Evolutionary conservation across 139 green algal genomes (phyloP), one percentile per base, ranked within the genome.

Genomic region (Micractinium conductrix): DNA sequence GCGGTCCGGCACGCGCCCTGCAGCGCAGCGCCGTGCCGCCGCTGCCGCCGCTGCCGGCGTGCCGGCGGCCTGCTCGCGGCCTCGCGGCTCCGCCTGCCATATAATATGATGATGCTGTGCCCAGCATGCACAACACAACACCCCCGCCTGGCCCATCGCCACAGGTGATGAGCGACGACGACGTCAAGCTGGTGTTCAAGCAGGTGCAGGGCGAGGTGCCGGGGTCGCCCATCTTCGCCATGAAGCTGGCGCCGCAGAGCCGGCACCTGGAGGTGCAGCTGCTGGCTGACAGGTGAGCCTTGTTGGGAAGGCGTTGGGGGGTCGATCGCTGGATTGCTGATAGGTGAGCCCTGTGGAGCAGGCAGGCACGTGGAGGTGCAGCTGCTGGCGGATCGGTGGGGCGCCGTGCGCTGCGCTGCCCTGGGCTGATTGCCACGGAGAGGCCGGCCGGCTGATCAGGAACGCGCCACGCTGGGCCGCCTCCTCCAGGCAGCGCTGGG

Each of bases 201-300:
- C 88, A 92, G 83, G 94, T 98, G 53, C 93, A 97, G 84, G 97
- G 95, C 17, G 97, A 99, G 90, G 97, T 99, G 79, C 97, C 97
- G 2, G 97, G 97, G 21, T 97, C 91, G 22, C 97, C 97, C 62
- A 94, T 99, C 82, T 99, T 99, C 83, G 93, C 96, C 55, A 99
- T 99, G 97, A 98, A 99, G 91, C 93, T 99, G 50, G 95, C 95
- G 16, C 93, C 94, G 2, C 79, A 88, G 62, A 92, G 83, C 45
- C 89, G 96, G 19, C 96, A 99, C 88, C 89, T 99, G 80, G 96
- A 99, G 90, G 97, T 99, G 85, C 97, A 99, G 94, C 94, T 99
- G 83, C 86, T 99, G 72, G 94, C 89, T 26, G 97, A 99, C 87
- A 88, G 85, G 87, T 90, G 65, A 6, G 69, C 28, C 26, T 12